Conservation (phyloP, 169 alveolate species). For the Plasmodium gonderi region DNA sequence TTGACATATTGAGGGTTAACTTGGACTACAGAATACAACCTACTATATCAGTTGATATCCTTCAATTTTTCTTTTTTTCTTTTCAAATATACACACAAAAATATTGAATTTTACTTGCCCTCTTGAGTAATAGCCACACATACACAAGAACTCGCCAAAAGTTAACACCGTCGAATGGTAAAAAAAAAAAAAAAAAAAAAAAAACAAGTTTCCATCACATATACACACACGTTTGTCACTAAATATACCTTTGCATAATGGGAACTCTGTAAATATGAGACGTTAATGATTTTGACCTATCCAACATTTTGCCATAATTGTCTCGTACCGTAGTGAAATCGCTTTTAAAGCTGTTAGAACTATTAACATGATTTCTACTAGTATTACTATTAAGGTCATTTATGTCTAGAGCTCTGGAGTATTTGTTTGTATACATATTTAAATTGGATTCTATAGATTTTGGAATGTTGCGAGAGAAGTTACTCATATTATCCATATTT, state of each 20-base stretch:
- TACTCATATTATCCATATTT: slow-evolving; percentile 38
- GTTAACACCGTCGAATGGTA: background rate
- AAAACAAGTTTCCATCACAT: background rate
- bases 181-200: background rate
- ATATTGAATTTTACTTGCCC: too few relatives aligned
- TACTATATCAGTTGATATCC: too few relatives aligned
- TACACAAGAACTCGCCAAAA: background rate
- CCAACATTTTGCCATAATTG: slow-evolving; percentile 55
- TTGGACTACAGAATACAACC: too few relatives aligned
- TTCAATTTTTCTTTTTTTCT: too few relatives aligned
- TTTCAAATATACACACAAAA: too few relatives aligned
- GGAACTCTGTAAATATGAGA: slow-evolving; percentile 31
- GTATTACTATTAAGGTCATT: slow-evolving; percentile 61
- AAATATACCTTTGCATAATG: background rate
- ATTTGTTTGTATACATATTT: slow-evolving; percentile 33
- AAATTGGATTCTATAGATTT: slow-evolving; percentile 58
- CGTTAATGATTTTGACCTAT: slow-evolving; percentile 49
- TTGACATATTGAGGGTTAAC: too few relatives aligned
- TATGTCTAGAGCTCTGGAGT: slow-evolving; percentile 68
- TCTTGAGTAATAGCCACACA: too few relatives aligned
- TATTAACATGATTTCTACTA: slow-evolving; percentile 48
- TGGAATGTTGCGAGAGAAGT: slow-evolving; percentile 28
- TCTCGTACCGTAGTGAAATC: slow-evolving; percentile 41
- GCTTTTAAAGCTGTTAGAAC: slow-evolving; percentile 66
- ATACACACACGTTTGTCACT: background rate